Percentiles rank a stretch among this genome's conserved stretches.
phyloP scores from a whole-genome alignment of 2,329 filamentous ascomycete species.

The Reticulascus tulasneorum region DNA sequence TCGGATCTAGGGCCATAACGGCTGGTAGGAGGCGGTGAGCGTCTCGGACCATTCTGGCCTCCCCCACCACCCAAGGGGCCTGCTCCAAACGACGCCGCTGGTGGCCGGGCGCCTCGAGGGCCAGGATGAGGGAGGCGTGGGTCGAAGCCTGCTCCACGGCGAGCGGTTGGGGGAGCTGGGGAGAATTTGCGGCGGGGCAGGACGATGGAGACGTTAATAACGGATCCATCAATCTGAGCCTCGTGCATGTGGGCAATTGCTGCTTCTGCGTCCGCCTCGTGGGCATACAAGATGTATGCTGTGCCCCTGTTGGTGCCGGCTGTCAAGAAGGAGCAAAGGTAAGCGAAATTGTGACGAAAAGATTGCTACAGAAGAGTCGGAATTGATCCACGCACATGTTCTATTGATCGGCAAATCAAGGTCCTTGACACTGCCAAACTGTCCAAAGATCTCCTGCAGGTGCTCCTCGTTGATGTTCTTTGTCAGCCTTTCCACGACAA shows the following conservation, averaged over 20 bases:
- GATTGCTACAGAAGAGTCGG: not conserved
- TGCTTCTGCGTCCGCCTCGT: slow-evolving; percentile 74
- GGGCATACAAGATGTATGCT: slow-evolving; percentile 82
- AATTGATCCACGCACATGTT: slow-evolving; percentile 9
- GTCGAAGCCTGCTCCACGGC: slow-evolving; percentile 57
- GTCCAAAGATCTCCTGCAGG: slow-evolving; percentile 85
- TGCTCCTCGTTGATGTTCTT: slow-evolving; percentile 92
- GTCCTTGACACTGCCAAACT: slow-evolving; percentile 80
- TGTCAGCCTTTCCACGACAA: slow-evolving; percentile 92
- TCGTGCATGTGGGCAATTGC: slow-evolving; percentile 98
- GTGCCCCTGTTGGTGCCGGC: slow-evolving; percentile 88
- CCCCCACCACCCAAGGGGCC: slow-evolving; percentile 26
- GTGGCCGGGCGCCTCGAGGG: slow-evolving; percentile 15
- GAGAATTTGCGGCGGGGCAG: slow-evolving; percentile 80
- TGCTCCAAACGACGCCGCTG: slow-evolving; percentile 9
- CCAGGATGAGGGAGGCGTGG: slow-evolving; percentile 43
- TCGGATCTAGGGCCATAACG: slow-evolving; percentile 45
- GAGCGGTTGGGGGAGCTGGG: slow-evolving; percentile 68
- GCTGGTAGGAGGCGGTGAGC: slow-evolving; percentile 28
- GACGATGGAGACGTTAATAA: slow-evolving; percentile 84
- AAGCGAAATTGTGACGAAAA: slow-evolving; percentile 3
- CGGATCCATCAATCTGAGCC: slow-evolving; percentile 81
- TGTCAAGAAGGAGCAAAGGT: slow-evolving; percentile 30
- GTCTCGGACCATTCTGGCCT: slow-evolving; percentile 30
- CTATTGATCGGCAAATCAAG: slow-evolving; percentile 88